These are phyloP conservation scores for Pichia occidentalis DNA, from an alignment of 805 yeast species.

Conservation along the genomic window DNA sequence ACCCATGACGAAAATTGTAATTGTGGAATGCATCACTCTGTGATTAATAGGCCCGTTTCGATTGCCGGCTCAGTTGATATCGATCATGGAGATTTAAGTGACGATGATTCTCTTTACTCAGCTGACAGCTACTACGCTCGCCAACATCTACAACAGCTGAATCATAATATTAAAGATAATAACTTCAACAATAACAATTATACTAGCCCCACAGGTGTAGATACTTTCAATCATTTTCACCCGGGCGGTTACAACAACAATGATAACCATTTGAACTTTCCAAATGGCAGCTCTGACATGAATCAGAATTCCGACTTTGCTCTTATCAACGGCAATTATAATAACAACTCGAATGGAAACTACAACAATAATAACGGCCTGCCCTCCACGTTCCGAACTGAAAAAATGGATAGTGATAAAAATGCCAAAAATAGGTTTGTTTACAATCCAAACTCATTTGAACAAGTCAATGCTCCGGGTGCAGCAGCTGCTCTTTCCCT, in stretches of 20 bases:
- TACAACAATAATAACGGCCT: no score
- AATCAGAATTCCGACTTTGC: no score
- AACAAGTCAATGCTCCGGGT: conserved; percentile 69
- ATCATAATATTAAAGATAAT: conserved; percentile 2
- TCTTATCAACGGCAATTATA: no score
- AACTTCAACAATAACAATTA: not conserved
- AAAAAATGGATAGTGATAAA: not conserved
- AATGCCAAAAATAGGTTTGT: conserved; percentile 14
- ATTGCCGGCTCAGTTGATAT: conserved; percentile 55
- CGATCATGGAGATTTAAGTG: conserved; percentile 41
- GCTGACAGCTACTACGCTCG: conserved; percentile 3
- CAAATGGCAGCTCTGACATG: no score
- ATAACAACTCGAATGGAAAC: no score
- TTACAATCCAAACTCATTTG: conserved; percentile 35
- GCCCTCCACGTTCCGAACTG: no score
- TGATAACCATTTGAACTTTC: no score
- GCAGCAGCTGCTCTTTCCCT: conserved; percentile 62
- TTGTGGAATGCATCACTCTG: conserved; percentile 46
- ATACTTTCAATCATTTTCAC: no score
- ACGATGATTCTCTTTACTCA: conserved; percentile 31
- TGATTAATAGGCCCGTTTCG: conserved; percentile 59
- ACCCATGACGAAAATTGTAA: conserved; percentile 49
- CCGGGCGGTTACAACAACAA: no score
- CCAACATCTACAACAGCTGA: conserved; percentile 19
- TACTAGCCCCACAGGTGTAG: no score